Conservation (phyloP, 257 asterid species). For the Nicotiana benthamiana region DNA sequence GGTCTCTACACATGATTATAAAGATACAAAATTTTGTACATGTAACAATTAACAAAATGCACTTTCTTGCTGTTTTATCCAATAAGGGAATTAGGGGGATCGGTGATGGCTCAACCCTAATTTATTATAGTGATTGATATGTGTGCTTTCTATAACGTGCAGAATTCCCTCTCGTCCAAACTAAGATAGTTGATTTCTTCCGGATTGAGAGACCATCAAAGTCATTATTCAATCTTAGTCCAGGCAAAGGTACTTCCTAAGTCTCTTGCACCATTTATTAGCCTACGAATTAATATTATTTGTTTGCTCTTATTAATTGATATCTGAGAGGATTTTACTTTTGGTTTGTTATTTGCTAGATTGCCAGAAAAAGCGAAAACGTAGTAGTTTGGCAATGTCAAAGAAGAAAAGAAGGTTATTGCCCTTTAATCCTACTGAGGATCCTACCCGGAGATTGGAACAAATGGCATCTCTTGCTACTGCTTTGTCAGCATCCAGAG, state of each 20-base stretch:
- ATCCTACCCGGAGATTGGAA: conserved; percentile 52
- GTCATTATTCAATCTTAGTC: conserved; percentile 25
- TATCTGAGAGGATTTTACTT: not conserved
- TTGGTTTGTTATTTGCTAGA: conserved; percentile 24
- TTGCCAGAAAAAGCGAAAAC: conserved; percentile 46
- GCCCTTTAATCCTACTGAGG: conserved; percentile 66
- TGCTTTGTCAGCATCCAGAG: conserved; percentile 56
- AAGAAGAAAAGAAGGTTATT: conserved; percentile 68
- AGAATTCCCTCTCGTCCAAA: conserved; percentile 71
- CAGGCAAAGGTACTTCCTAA: conserved; percentile 32
- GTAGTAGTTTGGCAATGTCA: conserved; percentile 31
- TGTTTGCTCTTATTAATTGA: not conserved
- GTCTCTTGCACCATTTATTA: not conserved
- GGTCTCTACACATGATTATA: not conserved
- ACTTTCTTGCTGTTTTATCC: not conserved
- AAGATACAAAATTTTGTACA: not conserved
- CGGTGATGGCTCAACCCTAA: not conserved
- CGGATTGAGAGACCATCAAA: conserved; percentile 52
- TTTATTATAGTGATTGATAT: not conserved
- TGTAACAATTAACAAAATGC: not conserved
- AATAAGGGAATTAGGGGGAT: not conserved
- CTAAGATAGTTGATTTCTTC: conserved; percentile 80
- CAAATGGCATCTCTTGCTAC: conserved; percentile 94
- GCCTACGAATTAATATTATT: not conserved
- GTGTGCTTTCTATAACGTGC: conserved; percentile 12